These are phyloP conservation scores for Cryphonectria parasitica DNA, from an alignment of 2,329 filamentous ascomycete species.

Conservation along the genomic window DNA sequence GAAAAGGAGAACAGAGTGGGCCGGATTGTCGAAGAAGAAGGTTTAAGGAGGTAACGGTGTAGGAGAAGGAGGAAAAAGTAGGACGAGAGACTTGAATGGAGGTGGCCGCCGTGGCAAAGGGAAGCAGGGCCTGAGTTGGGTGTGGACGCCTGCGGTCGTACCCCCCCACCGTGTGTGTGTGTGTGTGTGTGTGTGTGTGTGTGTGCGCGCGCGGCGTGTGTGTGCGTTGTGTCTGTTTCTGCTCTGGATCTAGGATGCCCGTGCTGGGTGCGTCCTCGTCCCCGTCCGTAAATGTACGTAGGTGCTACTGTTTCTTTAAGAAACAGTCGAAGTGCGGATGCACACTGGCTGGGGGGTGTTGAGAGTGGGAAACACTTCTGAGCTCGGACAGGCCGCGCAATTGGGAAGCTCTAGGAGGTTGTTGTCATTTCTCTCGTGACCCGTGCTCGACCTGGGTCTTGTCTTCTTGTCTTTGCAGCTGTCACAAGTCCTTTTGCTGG, in stretches of 20 bases:
- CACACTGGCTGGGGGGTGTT: not conserved
- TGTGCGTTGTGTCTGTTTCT: not conserved
- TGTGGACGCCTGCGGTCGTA: not conserved
- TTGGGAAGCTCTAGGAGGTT: not conserved
- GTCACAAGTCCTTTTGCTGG: not conserved
- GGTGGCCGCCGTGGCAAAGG: conserved; percentile 1
- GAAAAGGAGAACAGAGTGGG: not conserved
- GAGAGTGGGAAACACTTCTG: not conserved
- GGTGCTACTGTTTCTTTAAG: not conserved
- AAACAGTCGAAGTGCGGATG: not conserved
- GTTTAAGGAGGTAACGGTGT: not conserved
- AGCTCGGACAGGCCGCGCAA: conserved; percentile 8
- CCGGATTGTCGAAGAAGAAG: not conserved
- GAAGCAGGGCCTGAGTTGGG: not conserved
- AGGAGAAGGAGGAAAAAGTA: not conserved
- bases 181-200: too few species aligned
- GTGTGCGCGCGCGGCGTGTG: not conserved
- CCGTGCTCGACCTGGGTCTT: conserved; percentile 5
- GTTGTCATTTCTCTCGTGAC: conserved; percentile 6
- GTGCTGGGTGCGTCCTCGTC: not conserved
- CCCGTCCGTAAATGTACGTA: not conserved
- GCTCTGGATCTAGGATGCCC: not conserved
- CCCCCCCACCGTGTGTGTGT: not conserved
- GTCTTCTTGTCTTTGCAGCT: not conserved
- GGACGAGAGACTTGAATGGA: not conserved